Conservation (phyloP, 2,329 filamentous ascomycete species). For the Pseudogymnoascus sp. region DNA sequence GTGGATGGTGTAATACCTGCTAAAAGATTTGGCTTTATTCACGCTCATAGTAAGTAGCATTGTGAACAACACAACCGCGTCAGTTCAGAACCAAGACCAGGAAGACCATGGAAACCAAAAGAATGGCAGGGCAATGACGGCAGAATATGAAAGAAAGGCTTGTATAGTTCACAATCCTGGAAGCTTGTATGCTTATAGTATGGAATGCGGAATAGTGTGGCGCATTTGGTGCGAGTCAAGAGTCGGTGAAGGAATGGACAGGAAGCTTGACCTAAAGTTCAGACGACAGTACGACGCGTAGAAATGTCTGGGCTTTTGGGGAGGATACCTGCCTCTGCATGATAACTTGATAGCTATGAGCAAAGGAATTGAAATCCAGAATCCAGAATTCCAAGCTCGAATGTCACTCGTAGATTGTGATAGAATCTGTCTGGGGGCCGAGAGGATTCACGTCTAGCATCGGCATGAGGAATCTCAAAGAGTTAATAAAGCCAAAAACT, state of each 20-base stretch:
- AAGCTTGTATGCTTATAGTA: neutral
- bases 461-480: neutral
- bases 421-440: neutral
- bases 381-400: neutral
- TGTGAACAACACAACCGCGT: neutral
- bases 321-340: neutral
- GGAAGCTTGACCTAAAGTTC: conserved; percentile 1
- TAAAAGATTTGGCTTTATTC: neutral
- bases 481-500: neutral
- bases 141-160: neutral
- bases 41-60: neutral
- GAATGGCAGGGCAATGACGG: neutral
- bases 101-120: neutral
- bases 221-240: neutral
- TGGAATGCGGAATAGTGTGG: neutral
- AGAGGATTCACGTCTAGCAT: neutral
- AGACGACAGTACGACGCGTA: neutral
- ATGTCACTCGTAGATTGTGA: conserved; percentile 4
- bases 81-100: neutral
- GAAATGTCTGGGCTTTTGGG: neutral
- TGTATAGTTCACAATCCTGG: neutral
- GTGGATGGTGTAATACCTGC: neutral
- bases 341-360: neutral
- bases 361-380: neutral
- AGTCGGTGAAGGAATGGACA: conserved; percentile 1